Evolutionary conservation across 805 yeast species (phyloP).

Genomic region (Starmera amethionina): DNA sequence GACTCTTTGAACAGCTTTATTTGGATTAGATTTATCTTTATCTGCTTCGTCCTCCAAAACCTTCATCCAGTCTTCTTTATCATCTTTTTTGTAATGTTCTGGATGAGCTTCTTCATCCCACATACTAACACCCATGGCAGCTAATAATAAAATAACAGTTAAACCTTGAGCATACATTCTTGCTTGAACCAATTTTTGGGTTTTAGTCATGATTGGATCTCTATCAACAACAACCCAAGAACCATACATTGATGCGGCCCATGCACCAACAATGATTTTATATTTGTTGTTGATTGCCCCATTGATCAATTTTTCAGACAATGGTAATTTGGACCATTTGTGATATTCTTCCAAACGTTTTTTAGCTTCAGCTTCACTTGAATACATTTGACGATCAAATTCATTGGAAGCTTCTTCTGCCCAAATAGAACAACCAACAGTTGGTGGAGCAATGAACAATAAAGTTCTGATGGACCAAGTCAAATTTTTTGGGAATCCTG

Average conservation of each 20-base stretch:
- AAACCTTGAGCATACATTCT: slow-evolving; percentile 86
- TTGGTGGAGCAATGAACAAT: slow-evolving; percentile 57
- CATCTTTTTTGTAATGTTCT: slow-evolving; percentile 23
- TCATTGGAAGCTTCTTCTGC: slow-evolving; percentile 65
- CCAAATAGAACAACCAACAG: slow-evolving; percentile 46
- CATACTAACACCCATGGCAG: slow-evolving; percentile 55
- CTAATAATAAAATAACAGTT: slow-evolving; percentile 61
- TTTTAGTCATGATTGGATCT: slow-evolving; percentile 62
- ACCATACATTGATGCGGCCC: slow-evolving; percentile 77
- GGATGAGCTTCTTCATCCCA: slow-evolving; percentile 50
- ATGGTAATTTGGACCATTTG: slow-evolving; percentile 42
- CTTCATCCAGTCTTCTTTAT: slow-evolving; percentile 37
- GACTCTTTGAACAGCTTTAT: slow-evolving; percentile 24
- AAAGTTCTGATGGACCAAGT: slow-evolving; percentile 59
- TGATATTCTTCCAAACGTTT: slow-evolving; percentile 34
- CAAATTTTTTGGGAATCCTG: slow-evolving; percentile 30
- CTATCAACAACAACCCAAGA: slow-evolving; percentile 67
- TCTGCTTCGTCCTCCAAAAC: slow-evolving; percentile 26
- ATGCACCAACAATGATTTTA: slow-evolving; percentile 55
- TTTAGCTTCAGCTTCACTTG: slow-evolving; percentile 30
- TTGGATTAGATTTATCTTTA: slow-evolving; percentile 9
- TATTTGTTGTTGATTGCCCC: slow-evolving; percentile 48
- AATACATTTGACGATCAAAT: slow-evolving; percentile 55
- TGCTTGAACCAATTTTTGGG: slow-evolving; percentile 81
- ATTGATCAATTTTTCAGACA: slow-evolving; percentile 39